These are phyloP conservation scores for Yamadazyma atmosphaerica DNA, from an alignment of 1,139 yeast genomes.

Conservation along the genomic window DNA sequence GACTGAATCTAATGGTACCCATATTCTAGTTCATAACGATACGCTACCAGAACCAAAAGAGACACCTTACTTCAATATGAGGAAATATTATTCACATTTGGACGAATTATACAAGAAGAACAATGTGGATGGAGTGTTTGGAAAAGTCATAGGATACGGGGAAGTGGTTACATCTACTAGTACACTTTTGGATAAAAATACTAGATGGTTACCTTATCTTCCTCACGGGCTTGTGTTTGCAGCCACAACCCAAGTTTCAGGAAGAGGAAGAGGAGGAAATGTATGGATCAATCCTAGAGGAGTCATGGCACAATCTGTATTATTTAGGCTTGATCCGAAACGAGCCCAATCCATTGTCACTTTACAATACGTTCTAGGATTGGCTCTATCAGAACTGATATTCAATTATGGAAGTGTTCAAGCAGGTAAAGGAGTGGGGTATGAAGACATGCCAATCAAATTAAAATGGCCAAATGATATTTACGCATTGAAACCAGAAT, in stretches of 20 bases:
- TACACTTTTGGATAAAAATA: slow-evolving; percentile 73
- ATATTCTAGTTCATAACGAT: slow-evolving; percentile 24
- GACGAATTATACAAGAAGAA: slow-evolving; percentile 22
- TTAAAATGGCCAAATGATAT: slow-evolving; percentile 98
- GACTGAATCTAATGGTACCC: slow-evolving; percentile 37
- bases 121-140: slow-evolving; percentile 43
- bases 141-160: slow-evolving; percentile 68
- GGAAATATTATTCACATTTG: slow-evolving; percentile 52
- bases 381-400: slow-evolving; percentile 83
- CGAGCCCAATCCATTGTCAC: slow-evolving; percentile 57
- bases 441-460: slow-evolving; percentile 71
- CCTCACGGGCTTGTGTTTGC: slow-evolving; percentile 76
- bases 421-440: slow-evolving; percentile 51
- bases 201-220: slow-evolving; percentile 51
- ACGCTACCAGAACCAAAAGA: slow-evolving; percentile 44
- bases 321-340: slow-evolving; percentile 52
- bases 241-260: slow-evolving; percentile 84
- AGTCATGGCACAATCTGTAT: slow-evolving; percentile 77
- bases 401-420: slow-evolving; percentile 52
- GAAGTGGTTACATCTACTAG: slow-evolving; percentile 92
- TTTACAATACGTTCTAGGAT: slow-evolving; percentile 79
- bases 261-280: slow-evolving; percentile 93
- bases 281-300: slow-evolving; percentile 96
- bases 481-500: slow-evolving; percentile 70
- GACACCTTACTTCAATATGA: slow-evolving; percentile 75